Evolutionary conservation across 768 basidiomycete species (phyloP).

Genomic region (Fistulinella prunicolor): DNA sequence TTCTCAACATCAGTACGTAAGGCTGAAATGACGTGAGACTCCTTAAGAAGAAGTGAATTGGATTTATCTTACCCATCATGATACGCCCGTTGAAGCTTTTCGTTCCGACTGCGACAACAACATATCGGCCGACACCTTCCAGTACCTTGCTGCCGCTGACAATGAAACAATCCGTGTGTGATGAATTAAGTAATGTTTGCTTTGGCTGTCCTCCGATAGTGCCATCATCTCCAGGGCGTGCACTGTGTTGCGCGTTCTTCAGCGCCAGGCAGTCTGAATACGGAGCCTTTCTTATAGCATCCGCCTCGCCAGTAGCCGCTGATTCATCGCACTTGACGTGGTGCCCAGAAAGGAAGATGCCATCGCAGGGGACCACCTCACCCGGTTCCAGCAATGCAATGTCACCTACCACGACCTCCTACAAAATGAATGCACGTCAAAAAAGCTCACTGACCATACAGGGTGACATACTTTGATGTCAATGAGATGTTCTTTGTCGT

Average conservation of each 20-base stretch:
- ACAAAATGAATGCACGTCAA: slow-evolving; percentile 21
- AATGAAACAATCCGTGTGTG: slow-evolving; percentile 88
- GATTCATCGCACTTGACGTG: slow-evolving; percentile 96
- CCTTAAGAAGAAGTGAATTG: background rate
- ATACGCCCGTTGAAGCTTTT: slow-evolving; percentile 96
- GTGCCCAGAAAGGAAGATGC: slow-evolving; percentile 88
- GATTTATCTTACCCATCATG: slow-evolving; percentile 78
- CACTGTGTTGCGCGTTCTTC: slow-evolving; percentile 32
- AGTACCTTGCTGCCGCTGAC: slow-evolving; percentile 90
- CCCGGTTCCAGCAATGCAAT: slow-evolving; percentile 91
- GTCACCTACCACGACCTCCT: slow-evolving; percentile 94
- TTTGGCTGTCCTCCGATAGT: slow-evolving; percentile 24
- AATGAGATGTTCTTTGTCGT: slow-evolving; percentile 65
- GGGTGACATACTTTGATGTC: slow-evolving; percentile 67
- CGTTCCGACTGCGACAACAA: slow-evolving; percentile 88
- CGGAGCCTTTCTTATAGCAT: slow-evolving; percentile 85
- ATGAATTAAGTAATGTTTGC: slow-evolving; percentile 11
- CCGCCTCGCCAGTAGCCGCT: slow-evolving; percentile 94
- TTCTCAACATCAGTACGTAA: slow-evolving; percentile 83
- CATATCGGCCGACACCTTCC: slow-evolving; percentile 91
- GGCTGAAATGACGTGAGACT: slow-evolving; percentile 42
- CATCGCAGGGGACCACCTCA: slow-evolving; percentile 95
- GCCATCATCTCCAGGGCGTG: slow-evolving; percentile 20
- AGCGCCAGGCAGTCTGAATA: slow-evolving; percentile 71
- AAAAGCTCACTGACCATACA: background rate